phyloP scores from a whole-genome alignment of 495 filamentous ascomycete species.

The Pseudevernia furfuracea region DNA sequence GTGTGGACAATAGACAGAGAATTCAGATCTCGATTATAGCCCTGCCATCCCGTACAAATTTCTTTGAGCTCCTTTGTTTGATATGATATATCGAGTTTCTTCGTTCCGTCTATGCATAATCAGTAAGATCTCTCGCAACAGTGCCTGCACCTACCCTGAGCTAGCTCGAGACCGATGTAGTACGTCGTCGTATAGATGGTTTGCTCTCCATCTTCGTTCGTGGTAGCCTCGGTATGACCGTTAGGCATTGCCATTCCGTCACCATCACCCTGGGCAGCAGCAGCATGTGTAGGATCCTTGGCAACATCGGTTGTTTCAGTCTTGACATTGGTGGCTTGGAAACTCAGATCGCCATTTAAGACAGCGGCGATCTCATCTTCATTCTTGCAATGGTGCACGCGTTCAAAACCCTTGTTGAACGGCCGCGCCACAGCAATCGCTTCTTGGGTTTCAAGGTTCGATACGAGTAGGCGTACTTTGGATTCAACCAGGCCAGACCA shows the following conservation, averaged over 20 bases:
- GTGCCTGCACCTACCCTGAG: constrained; percentile 49
- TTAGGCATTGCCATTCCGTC: constrained; percentile 36
- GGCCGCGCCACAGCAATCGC: constrained; percentile 79
- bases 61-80: constrained; percentile 70
- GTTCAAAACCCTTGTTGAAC: constrained; percentile 86
- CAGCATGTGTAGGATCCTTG: constrained; percentile 47
- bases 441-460: constrained; percentile 64
- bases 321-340: constrained; percentile 53
- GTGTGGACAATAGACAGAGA: constrained; percentile 66
- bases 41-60: constrained; percentile 56
- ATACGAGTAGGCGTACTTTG: constrained; percentile 75
- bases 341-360: constrained; percentile 61
- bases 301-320: constrained; percentile 52
- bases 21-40: constrained; percentile 56
- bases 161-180: constrained; percentile 74
- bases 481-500: constrained; percentile 95
- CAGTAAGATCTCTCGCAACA: constrained; percentile 29
- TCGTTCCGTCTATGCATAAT: constrained; percentile 37
- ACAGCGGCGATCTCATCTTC: constrained; percentile 64
- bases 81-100: constrained; percentile 55
- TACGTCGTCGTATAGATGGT: constrained; percentile 79
- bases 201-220: constrained; percentile 33
- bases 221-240: constrained; percentile 34
- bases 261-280: constrained; percentile 41
- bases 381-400: constrained; percentile 62